A percentile compares a stretch with the other conserved stretches of the same genome.
These are phyloP conservation scores for Yarrowia sp. DNA, from an alignment of 805 yeast species.

Conservation along the genomic window DNA sequence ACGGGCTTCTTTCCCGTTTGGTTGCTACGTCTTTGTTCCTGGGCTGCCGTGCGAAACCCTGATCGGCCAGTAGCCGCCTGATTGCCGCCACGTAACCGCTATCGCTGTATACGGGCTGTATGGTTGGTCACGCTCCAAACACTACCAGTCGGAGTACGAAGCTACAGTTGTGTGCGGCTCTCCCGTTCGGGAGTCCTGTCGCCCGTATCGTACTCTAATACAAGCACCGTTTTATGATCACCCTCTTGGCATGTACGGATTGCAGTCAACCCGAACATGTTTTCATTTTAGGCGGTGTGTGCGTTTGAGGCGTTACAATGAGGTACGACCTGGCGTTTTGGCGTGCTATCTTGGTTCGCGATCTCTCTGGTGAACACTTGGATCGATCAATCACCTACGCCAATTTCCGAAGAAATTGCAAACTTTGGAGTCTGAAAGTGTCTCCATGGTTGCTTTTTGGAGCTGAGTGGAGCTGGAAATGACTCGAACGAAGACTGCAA, in stretches of 20 bases:
- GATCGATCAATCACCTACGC: too few species aligned
- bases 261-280: too few species aligned
- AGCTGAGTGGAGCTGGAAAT: neutral
- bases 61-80: neutral
- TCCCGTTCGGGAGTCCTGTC: neutral
- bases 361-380: too few species aligned
- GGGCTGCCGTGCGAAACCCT: neutral
- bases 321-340: too few species aligned
- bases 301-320: too few species aligned
- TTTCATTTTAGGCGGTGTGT: too few species aligned
- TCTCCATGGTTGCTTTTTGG: slow-evolving; percentile 13
- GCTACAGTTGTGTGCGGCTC: neutral
- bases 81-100: too few species aligned
- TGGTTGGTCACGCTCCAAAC: too few species aligned
- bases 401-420: neutral
- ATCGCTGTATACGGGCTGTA: neutral
- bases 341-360: too few species aligned
- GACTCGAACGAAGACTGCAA: too few species aligned
- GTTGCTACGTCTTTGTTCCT: neutral
- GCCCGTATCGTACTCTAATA: neutral
- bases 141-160: too few species aligned
- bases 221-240: neutral
- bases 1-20: neutral
- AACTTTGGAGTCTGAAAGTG: neutral
- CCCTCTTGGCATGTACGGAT: neutral